phyloP scores from a whole-genome alignment of 495 filamentous ascomycete genomes.

The Oleoguttula mirabilis region DNA sequence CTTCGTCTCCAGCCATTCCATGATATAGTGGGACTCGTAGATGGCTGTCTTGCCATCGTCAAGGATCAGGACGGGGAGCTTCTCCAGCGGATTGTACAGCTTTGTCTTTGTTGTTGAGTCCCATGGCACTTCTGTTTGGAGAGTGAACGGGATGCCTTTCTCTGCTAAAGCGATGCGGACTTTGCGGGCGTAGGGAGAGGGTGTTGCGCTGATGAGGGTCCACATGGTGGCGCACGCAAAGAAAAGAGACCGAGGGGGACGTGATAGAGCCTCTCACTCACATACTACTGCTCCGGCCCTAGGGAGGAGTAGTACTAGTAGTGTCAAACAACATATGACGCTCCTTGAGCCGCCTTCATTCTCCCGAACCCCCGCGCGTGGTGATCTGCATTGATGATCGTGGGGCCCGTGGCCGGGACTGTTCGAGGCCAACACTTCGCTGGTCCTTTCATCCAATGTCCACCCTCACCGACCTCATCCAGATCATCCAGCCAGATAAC shows the following conservation, averaged over 20 bases:
- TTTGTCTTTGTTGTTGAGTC: slow-evolving; percentile 19
- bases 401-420: too few species aligned
- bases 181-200: slow-evolving; percentile 20
- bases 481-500: slow-evolving; percentile 10
- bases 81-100: slow-evolving; percentile 24
- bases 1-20: slow-evolving; percentile 21
- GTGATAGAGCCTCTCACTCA: too few species aligned
- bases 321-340: too few species aligned
- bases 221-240: too few species aligned
- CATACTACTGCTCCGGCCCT: too few species aligned
- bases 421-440: too few species aligned
- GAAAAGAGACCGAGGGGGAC: too few species aligned
- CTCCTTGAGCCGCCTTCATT: too few species aligned
- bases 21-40: slow-evolving; percentile 21
- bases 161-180: slow-evolving; percentile 19
- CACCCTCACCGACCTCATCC: slow-evolving; percentile 13
- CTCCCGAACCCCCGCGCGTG: too few species aligned
- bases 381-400: too few species aligned
- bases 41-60: slow-evolving; percentile 14
- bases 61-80: slow-evolving; percentile 20
- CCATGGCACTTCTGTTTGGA: slow-evolving; percentile 25
- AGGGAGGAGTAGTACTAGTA: too few species aligned
- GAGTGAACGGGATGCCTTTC: slow-evolving; percentile 19
- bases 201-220: slow-evolving; percentile 10
- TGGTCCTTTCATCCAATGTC: too few species aligned